A percentile compares a stretch with the other conserved stretches of the same genome.
phyloP scores from a whole-genome alignment of 306 rosid genomes.

The Mimosa pudica region DNA sequence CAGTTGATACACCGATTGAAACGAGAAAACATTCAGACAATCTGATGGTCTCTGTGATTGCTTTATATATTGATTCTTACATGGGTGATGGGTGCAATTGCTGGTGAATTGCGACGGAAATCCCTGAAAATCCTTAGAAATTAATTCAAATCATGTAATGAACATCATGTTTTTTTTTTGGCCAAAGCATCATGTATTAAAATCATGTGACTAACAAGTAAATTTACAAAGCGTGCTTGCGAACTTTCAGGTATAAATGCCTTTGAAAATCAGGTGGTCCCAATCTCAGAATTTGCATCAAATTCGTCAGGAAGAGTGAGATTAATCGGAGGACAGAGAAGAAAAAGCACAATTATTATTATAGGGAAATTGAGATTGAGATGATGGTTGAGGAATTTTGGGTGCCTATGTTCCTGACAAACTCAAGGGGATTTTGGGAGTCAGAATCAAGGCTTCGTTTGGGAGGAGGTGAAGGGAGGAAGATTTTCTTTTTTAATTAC shows the following conservation, averaged over 20 bases:
- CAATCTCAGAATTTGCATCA: conserved; percentile 22
- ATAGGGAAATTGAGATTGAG: no score
- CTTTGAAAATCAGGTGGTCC: conserved; percentile 28
- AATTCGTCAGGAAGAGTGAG: no score
- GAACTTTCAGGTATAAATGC: neutral
- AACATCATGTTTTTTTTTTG: no score
- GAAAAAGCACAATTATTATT: no score
- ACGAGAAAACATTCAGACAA: neutral
- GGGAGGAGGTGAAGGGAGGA: no score
- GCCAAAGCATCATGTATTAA: no score
- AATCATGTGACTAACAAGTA: neutral
- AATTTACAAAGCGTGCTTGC: neutral
- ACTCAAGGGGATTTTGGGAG: no score
- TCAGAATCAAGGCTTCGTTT: no score
- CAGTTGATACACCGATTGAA: neutral
- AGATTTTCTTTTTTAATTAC: no score
- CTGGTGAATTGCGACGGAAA: neutral
- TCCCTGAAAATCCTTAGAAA: neutral
- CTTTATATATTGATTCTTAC: neutral
- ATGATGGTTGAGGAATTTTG: no score
- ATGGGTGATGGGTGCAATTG: neutral
- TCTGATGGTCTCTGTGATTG: neutral
- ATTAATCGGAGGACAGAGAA: no score
- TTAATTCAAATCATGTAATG: neutral
- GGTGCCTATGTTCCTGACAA: no score